Evolutionary conservation across 2,329 filamentous ascomycete species (phyloP).

Genomic region (Claviceps monticola): DNA sequence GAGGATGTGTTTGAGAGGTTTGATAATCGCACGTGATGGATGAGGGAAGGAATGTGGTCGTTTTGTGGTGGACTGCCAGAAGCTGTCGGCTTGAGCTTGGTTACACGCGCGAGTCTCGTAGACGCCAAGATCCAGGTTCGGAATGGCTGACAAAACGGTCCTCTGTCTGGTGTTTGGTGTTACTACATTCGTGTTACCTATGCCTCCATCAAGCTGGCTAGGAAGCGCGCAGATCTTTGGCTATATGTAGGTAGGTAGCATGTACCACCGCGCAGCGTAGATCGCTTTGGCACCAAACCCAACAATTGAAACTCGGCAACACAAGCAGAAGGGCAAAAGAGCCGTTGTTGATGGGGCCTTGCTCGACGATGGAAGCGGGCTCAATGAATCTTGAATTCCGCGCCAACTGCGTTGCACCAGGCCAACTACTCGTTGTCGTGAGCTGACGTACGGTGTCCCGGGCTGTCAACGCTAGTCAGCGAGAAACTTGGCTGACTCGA

Average conservation of each 20-base stretch:
- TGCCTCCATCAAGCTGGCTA: background rate
- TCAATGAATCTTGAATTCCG: background rate
- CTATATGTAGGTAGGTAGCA: background rate
- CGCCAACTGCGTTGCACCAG: background rate
- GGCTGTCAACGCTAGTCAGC: background rate
- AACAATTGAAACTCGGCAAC: background rate
- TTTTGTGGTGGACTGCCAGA: constrained; percentile 1
- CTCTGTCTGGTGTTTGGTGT: background rate
- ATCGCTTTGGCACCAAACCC: background rate
- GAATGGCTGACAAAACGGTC: background rate
- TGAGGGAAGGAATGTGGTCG: background rate
- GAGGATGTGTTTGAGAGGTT: background rate
- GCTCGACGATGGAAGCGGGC: background rate
- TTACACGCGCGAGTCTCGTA: background rate
- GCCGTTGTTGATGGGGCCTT: background rate
- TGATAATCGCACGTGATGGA: background rate
- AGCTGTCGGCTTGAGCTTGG: background rate
- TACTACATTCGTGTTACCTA: background rate
- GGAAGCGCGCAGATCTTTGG: too few relatives aligned
- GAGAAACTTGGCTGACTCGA: background rate
- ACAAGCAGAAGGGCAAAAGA: background rate
- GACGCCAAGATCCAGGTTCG: background rate
- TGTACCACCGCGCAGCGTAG: background rate
- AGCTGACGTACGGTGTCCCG: background rate
- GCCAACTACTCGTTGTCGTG: background rate